Evolutionary conservation across 352 stramenopile genomes (phyloP).

Genomic region (Thalassiosira exigua): DNA sequence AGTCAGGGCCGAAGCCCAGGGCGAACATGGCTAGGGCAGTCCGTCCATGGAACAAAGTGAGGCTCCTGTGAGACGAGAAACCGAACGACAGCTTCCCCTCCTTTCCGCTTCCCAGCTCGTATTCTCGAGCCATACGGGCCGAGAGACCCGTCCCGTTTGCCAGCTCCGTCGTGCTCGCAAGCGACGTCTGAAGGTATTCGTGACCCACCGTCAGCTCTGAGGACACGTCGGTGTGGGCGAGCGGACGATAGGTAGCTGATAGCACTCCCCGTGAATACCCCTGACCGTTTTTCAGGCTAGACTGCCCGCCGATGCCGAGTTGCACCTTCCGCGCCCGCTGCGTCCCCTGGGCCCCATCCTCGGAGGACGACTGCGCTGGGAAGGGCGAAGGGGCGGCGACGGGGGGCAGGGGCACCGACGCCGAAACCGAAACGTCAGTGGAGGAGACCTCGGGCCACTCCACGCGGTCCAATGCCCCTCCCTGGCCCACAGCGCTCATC

Average conservation of each 20-base stretch:
- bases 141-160: slow-evolving; percentile 33
- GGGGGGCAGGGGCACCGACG: slow-evolving; percentile 30
- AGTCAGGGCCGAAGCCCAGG: slow-evolving; percentile 42
- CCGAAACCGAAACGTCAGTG: slow-evolving; percentile 34
- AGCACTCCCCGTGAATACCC: slow-evolving; percentile 22
- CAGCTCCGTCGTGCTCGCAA: slow-evolving; percentile 24
- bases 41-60: slow-evolving; percentile 36
- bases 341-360: not conserved
- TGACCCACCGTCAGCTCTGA: slow-evolving; percentile 35
- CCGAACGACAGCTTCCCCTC: slow-evolving; percentile 36
- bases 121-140: slow-evolving; percentile 31
- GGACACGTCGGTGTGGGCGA: slow-evolving; percentile 23
- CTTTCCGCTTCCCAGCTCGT: slow-evolving; percentile 26
- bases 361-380: slow-evolving; percentile 4
- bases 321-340: slow-evolving; percentile 28
- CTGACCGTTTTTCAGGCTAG: slow-evolving; percentile 36
- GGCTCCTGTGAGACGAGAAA: slow-evolving; percentile 40
- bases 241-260: slow-evolving; percentile 29
- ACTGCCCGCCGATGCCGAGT: slow-evolving; percentile 40
- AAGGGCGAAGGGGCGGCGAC: slow-evolving; percentile 3
- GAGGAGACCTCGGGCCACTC: slow-evolving; percentile 35
- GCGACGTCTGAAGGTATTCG: slow-evolving; percentile 42
- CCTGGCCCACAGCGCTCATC: slow-evolving; percentile 13
- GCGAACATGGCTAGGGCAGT: slow-evolving; percentile 45
- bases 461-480: not conserved